Base-by-base conservation (phyloP, 2,329 filamentous ascomycete species). In the Colletotrichum liriopes region DNA sequence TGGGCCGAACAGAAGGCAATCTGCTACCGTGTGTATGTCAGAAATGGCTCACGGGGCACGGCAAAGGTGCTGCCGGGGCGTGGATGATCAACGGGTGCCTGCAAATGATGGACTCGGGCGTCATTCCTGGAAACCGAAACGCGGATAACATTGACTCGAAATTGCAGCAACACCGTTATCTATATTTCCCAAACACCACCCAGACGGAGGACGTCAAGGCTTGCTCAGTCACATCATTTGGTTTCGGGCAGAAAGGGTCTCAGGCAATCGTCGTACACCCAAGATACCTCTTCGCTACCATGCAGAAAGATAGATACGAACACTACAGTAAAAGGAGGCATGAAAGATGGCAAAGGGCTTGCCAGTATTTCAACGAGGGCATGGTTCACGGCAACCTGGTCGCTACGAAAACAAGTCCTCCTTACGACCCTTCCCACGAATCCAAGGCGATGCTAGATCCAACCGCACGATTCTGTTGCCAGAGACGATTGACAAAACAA, bases 221-320 rank as follows among this genome's bases (percentile, higher is more conserved):
- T 2, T 81, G 82, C 61, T 78, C 78, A 29, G 73, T 85, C 23
- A 84, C 81, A 3, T 83, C 80, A 1, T 86, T 86, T 64, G 84
- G 84, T 0, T 86, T 86, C 70, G 83, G 83, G 1, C 84, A 86
- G 73, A 86, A 86, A 72, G 82, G 83, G 6, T 83, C 78, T 0
- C 77, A 83, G 62, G 80, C 76, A 1, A 73, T 85, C 16, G 77
- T 80, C 0, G 80, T 85, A 0, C 74, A 79, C 12, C 80, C 84
- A 0, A 77, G 75, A 51, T 83, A 80, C 67, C 77, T 84, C 2
- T n/a, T n/a, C n/a, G n/a, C n/a, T n/a, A n/a, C n/a, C n/a, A n/a
- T n/a, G n/a, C n/a, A n/a, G n/a, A n/a, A n/a, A n/a, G n/a, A n/a
- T n/a, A n/a, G n/a, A n/a, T n/a, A n/a, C n/a, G n/a, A n/a, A n/a